These are phyloP conservation scores for Pythium aquatile DNA, from an alignment of 352 stramenopile species.

Conservation along the genomic window DNA sequence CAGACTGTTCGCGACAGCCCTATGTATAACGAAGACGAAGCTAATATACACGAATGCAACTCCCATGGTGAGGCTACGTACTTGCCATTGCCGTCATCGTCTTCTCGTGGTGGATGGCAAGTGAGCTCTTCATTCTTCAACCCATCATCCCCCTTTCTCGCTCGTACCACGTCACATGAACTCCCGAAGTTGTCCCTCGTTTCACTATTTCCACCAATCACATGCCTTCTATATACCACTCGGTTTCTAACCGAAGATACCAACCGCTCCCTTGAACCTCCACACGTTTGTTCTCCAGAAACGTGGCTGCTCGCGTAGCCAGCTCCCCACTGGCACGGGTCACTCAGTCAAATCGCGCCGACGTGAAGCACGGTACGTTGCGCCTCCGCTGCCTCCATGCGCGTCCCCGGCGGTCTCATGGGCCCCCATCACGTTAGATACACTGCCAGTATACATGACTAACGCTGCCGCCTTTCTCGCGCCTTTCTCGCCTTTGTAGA, in stretches of 20 bases:
- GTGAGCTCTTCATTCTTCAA: slow-evolving; percentile 7
- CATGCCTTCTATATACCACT: slow-evolving; percentile 11
- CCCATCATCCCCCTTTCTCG: slow-evolving; percentile 9
- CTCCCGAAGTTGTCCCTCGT: slow-evolving; percentile 15
- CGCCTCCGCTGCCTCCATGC: background rate
- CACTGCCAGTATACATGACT: too few species aligned
- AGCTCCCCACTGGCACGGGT: background rate
- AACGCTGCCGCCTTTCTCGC: background rate
- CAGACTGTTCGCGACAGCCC: too few species aligned
- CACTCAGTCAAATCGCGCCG: background rate
- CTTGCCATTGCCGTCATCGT: too few species aligned
- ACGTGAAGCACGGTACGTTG: background rate
- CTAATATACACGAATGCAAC: slow-evolving; percentile 2
- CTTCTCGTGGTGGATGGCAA: background rate
- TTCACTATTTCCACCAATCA: slow-evolving; percentile 14
- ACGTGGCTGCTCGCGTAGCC: background rate
- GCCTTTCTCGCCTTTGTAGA: background rate
- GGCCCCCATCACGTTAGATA: too few species aligned
- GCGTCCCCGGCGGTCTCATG: background rate
- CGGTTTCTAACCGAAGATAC: slow-evolving; percentile 5
- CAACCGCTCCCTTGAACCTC: slow-evolving; percentile 28
- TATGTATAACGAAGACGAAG: background rate
- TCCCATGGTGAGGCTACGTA: too few species aligned
- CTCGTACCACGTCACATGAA: slow-evolving; percentile 23
- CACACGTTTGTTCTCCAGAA: slow-evolving; percentile 29